Percentiles rank a stretch among this genome's conserved stretches.
Conservation (phyloP, 305 asterid genomes). For the Withania somnifera region DNA sequence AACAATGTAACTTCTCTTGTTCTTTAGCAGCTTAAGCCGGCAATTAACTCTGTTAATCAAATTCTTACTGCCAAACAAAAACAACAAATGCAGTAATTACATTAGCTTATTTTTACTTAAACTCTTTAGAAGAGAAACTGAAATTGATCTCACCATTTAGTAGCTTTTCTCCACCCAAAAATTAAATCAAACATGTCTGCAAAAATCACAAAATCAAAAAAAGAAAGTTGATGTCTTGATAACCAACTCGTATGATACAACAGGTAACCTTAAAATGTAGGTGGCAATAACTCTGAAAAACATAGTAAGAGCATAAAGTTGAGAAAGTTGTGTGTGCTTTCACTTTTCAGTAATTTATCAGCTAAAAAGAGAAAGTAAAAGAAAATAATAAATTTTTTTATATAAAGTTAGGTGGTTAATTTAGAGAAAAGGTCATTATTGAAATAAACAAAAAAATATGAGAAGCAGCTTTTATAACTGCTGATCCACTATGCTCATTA, state of each 20-base stretch:
- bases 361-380: neutral
- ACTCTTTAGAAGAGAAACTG: neutral
- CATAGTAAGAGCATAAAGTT: neutral
- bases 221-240: neutral
- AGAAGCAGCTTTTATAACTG: conserved; percentile 12
- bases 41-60: conserved; percentile 44
- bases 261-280: neutral
- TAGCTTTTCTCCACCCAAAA: conserved; percentile 92
- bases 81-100: neutral
- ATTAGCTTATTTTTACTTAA: neutral
- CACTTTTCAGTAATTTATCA: neutral
- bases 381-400: no score
- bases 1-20: conserved; percentile 46
- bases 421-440: neutral
- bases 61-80: conserved; percentile 39
- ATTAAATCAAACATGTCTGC: conserved; percentile 40
- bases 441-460: neutral
- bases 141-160: conserved; percentile 46
- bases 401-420: conserved; percentile 23
- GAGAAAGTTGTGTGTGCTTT: neutral
- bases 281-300: neutral
- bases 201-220: neutral
- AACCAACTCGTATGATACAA: neutral
- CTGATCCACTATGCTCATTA: conserved; percentile 15
- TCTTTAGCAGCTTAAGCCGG: conserved; percentile 54